Percentiles rank a stretch among this genome's conserved stretches.
These are phyloP conservation scores for Pestalotiopsis sp. DNA, from an alignment of 2,329 filamentous ascomycete species.

Conservation along the genomic window DNA sequence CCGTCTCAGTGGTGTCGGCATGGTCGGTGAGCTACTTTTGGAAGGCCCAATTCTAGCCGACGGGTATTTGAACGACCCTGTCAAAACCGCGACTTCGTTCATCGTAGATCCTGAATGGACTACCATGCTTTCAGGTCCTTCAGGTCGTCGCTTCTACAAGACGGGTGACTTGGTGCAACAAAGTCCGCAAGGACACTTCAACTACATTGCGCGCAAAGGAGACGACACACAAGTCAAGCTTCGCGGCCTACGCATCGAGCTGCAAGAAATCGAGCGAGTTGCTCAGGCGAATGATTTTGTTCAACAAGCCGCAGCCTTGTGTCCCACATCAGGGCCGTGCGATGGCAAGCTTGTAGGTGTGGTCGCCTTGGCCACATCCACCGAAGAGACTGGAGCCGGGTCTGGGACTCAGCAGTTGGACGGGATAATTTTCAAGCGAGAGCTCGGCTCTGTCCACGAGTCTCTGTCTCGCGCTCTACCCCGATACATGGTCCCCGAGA, in stretches of 20 bases:
- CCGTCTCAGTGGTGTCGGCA: background rate
- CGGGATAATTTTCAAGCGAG: too few species aligned
- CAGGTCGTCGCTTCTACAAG: background rate
- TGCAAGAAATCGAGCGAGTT: background rate
- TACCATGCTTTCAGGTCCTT: background rate
- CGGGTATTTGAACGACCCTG: background rate
- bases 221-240: constrained; percentile 2
- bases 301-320: background rate
- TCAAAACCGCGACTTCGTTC: background rate
- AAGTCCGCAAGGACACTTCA: background rate
- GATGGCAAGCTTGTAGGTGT: background rate
- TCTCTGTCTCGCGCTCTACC: background rate
- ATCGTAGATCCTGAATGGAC: background rate
- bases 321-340: background rate
- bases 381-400: background rate
- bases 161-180: background rate
- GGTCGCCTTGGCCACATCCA: background rate
- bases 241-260: background rate
- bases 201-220: background rate
- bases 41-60: background rate
- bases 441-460: too few species aligned
- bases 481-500: background rate
- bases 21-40: background rate
- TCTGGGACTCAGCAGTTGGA: background rate
- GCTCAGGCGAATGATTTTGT: background rate